Evolutionary conservation across 345 rosid genomes (phyloP).

Genomic region (Atalantia buxifolia): DNA sequence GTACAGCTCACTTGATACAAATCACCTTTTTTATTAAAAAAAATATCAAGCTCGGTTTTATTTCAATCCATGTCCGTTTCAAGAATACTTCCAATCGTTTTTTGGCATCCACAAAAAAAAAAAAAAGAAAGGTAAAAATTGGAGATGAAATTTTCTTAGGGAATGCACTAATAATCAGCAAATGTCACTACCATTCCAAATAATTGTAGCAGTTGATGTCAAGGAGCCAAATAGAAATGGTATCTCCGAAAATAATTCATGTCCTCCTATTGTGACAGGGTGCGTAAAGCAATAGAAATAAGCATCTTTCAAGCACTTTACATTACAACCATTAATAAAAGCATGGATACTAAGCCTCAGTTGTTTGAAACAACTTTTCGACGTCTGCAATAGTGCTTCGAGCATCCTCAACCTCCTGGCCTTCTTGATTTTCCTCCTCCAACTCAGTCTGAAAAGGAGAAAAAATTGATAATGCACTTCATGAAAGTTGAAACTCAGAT

Average conservation of each 20-base stretch:
- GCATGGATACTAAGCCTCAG: slow-evolving; percentile 38
- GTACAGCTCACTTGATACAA: slow-evolving; percentile 5
- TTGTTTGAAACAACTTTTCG: slow-evolving; percentile 55
- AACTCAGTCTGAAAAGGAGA: slow-evolving; percentile 48
- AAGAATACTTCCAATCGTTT: too few species aligned
- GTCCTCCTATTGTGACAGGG: neutral
- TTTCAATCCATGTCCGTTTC: too few species aligned
- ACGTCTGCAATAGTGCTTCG: slow-evolving; percentile 52
- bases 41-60: too few species aligned
- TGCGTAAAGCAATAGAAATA: neutral
- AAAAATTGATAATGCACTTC: neutral
- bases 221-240: neutral
- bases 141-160: too few species aligned
- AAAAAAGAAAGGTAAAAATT: too few species aligned
- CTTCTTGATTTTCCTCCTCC: slow-evolving; percentile 57
- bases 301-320: neutral
- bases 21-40: neutral
- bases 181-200: neutral
- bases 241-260: neutral
- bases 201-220: neutral
- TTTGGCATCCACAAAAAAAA: too few species aligned
- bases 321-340: neutral
- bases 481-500: neutral
- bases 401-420: slow-evolving; percentile 66
- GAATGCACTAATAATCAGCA: too few species aligned